Evolutionary conservation across 495 filamentous ascomycete genomes (phyloP).

Genomic region (Penicillium cinerascens): DNA sequence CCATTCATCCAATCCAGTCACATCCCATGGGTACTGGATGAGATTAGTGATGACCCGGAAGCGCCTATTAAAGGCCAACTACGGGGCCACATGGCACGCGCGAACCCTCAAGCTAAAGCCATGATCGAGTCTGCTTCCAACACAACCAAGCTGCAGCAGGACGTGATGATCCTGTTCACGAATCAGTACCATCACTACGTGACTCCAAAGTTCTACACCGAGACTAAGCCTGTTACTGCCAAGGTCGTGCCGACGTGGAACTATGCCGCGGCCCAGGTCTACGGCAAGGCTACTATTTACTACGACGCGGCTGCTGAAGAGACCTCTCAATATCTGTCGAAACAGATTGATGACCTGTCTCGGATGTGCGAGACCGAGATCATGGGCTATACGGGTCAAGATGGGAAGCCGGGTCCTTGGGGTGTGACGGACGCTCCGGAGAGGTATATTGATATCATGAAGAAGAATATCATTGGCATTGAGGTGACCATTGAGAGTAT

Average conservation of each 20-base stretch:
- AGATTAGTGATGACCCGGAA: slow-evolving; percentile 16
- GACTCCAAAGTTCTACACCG: slow-evolving; percentile 54
- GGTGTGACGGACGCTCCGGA: slow-evolving; percentile 46
- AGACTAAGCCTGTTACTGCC: slow-evolving; percentile 51
- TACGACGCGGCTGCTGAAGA: slow-evolving; percentile 33
- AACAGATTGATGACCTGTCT: slow-evolving; percentile 42
- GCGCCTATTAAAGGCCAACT: slow-evolving; percentile 33
- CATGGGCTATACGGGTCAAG: slow-evolving; percentile 41
- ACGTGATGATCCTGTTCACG: slow-evolving; percentile 50
- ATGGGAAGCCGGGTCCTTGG: slow-evolving; percentile 36
- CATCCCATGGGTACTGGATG: slow-evolving; percentile 53
- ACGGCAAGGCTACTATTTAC: slow-evolving; percentile 45
- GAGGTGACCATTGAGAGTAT: slow-evolving; percentile 45
- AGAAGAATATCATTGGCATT: slow-evolving; percentile 52
- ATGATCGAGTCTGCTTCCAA: slow-evolving; percentile 35
- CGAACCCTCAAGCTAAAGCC: slow-evolving; percentile 54
- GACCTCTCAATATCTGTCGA: slow-evolving; percentile 35
- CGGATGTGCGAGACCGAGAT: slow-evolving; percentile 39
- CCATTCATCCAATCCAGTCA: slow-evolving; percentile 53
- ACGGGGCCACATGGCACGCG: slow-evolving; percentile 53
- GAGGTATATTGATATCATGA: slow-evolving; percentile 45
- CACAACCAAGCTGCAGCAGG: slow-evolving; percentile 15
- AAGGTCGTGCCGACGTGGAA: slow-evolving; percentile 61
- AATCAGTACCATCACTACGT: slow-evolving; percentile 48
- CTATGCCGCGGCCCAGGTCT: slow-evolving; percentile 51